phyloP scores from a whole-genome alignment of 2,329 filamentous ascomycete species.

The Colletotrichum tanaceti region DNA sequence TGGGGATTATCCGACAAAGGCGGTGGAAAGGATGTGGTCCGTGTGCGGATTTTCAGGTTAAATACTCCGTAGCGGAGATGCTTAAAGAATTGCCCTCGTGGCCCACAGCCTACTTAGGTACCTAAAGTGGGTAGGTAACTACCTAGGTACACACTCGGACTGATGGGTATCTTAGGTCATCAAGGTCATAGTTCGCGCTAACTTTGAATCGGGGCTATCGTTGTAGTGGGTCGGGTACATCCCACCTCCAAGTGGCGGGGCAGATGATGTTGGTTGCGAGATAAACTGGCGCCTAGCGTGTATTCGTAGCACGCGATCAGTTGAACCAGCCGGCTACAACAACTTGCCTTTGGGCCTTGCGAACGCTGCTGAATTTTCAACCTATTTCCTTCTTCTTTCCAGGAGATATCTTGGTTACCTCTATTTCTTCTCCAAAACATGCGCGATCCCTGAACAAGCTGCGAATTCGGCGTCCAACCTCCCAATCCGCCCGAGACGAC shows the following conservation, averaged over 20 bases:
- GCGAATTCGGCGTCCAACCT: constrained; percentile 8
- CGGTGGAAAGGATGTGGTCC: constrained; percentile 30
- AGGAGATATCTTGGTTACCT: neutral
- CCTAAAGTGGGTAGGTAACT: too few species aligned
- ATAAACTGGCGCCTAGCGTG: constrained; percentile 31
- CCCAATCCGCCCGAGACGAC: constrained; percentile 14
- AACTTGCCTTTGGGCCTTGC: neutral
- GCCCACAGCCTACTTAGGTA: neutral
- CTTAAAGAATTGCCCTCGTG: constrained; percentile 21
- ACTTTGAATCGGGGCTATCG: constrained; percentile 9
- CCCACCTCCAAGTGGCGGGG: constrained; percentile 18
- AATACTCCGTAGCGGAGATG: constrained; percentile 22
- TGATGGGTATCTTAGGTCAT: neutral
- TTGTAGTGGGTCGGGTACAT: constrained; percentile 18
- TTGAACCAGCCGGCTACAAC: neutral
- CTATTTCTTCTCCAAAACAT: constrained; percentile 13
- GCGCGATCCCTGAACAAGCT: constrained; percentile 20
- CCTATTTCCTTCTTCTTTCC: neutral
- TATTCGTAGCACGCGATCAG: constrained; percentile 11
- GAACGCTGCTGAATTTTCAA: neutral
- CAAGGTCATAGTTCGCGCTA: constrained; percentile 8
- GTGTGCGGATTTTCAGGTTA: constrained; percentile 36
- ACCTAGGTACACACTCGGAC: too few species aligned
- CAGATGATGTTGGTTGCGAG: constrained; percentile 16
- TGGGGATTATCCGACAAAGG: constrained; percentile 31